Evolutionary conservation across 2,329 filamentous ascomycete species (phyloP).

Genomic region (Pseudocercospora pini-densiflorae): DNA sequence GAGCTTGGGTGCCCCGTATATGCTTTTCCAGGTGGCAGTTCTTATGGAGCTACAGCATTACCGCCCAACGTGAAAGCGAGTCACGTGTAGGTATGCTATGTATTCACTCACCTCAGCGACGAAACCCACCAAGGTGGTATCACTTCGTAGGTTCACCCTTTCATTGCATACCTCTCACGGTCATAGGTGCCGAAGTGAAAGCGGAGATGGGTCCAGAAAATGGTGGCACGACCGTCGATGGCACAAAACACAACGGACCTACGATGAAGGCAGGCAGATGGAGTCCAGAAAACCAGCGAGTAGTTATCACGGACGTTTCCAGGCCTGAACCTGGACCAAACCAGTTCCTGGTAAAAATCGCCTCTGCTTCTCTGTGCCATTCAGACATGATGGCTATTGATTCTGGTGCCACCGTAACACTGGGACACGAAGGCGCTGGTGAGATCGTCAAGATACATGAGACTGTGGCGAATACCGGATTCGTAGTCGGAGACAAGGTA

Average conservation of each 20-base stretch:
- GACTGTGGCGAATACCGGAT: conserved; percentile 22
- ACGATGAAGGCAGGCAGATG: conserved; percentile 21
- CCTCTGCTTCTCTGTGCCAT: conserved; percentile 25
- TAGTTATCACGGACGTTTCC: conserved; percentile 21
- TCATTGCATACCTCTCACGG: background rate
- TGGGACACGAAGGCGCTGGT: conserved; percentile 28
- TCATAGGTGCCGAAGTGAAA: background rate
- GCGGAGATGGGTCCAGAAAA: background rate
- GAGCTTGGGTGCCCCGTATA: background rate
- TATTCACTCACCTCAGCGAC: background rate
- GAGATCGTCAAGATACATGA: conserved; percentile 26
- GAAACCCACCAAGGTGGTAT: background rate
- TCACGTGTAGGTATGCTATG: background rate
- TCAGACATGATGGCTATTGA: conserved; percentile 26
- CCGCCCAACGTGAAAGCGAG: background rate
- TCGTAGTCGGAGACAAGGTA: conserved; percentile 18
- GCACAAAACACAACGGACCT: too few relatives aligned
- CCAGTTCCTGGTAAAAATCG: conserved; percentile 26
- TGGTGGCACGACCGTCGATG: background rate
- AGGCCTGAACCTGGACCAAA: conserved; percentile 23
- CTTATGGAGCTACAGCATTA: background rate
- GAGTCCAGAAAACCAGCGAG: conserved; percentile 18
- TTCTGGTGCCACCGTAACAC: conserved; percentile 16
- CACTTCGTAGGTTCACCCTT: background rate
- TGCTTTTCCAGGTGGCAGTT: background rate